Conservation (phyloP, 768 basidiomycete genomes). For the Udeniomyces megalosporus region DNA sequence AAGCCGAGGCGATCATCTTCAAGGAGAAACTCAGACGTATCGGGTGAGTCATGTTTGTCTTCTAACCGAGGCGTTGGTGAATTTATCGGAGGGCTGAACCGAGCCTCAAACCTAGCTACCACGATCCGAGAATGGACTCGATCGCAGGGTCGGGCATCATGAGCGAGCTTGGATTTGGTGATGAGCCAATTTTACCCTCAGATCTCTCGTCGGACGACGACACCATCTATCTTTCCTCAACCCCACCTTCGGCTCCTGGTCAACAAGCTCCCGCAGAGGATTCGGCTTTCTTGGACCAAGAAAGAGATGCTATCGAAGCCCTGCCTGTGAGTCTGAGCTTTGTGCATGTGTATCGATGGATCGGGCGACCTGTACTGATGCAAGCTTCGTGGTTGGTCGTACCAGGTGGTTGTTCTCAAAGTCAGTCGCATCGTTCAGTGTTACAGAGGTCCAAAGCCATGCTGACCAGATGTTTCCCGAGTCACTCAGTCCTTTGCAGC, state of each 20-base stretch:
- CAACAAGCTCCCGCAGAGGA: slow-evolving; percentile 13
- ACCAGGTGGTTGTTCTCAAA: slow-evolving; percentile 51
- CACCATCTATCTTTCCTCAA: slow-evolving; percentile 20
- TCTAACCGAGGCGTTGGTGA: too few species aligned
- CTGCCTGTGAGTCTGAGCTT: too few species aligned
- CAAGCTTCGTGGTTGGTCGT: too few species aligned
- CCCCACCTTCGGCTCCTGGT: slow-evolving; percentile 4
- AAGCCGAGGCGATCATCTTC: slow-evolving; percentile 20
- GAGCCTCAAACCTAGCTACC: slow-evolving; percentile 39
- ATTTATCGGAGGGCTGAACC: too few species aligned
- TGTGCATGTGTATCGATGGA: too few species aligned
- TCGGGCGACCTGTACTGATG: too few species aligned
- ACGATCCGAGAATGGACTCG: slow-evolving; percentile 72
- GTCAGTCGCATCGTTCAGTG: not conserved
- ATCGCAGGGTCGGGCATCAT: slow-evolving; percentile 75
- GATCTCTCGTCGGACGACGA: slow-evolving; percentile 21
- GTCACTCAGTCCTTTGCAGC: slow-evolving; percentile 62
- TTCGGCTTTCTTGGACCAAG: slow-evolving; percentile 20
- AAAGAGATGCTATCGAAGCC: slow-evolving; percentile 37
- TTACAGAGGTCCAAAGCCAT: too few species aligned
- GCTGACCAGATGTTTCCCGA: too few species aligned
- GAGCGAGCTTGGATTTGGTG: slow-evolving; percentile 45
- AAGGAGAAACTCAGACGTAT: slow-evolving; percentile 42
- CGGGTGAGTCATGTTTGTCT: slow-evolving; percentile 24
- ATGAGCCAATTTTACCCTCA: slow-evolving; percentile 17